phyloP scores from a whole-genome alignment of 75 land plant species.

The Pinus tabuliformis region DNA sequence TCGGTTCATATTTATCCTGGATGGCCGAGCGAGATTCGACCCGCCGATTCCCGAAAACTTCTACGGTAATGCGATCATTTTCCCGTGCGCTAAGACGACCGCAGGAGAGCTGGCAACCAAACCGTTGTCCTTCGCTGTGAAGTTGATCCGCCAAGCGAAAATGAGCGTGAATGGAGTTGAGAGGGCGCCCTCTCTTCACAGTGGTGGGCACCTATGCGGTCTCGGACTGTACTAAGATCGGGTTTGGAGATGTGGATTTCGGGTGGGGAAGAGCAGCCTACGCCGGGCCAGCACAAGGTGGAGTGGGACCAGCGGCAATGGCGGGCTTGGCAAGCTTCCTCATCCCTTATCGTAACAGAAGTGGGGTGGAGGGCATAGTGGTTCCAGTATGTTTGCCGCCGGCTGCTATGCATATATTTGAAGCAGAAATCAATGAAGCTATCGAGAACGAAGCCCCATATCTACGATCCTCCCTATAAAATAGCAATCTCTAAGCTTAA shows the following conservation, averaged over 20 bases:
- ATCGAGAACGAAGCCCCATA: no score
- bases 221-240: constrained; percentile 28
- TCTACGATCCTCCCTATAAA: no score
- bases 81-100: constrained; percentile 27
- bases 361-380: constrained; percentile 27
- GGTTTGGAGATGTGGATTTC: constrained; percentile 28
- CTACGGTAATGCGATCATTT: no score
- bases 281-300: constrained; percentile 11
- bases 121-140: constrained; percentile 51
- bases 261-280: constrained; percentile 41
- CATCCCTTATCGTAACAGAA: not conserved
- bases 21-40: constrained; percentile 10
- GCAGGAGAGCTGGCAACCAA: constrained; percentile 34
- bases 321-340: constrained; percentile 4
- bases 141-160: constrained; percentile 21
- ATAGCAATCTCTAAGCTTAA: no score
- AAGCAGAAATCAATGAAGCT: constrained; percentile 7
- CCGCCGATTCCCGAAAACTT: no score
- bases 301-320: not conserved
- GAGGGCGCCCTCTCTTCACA: constrained; percentile 16
- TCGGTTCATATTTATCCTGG: constrained; percentile 29
- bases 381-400: constrained; percentile 34
- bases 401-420: constrained; percentile 28
- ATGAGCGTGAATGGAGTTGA: constrained; percentile 29
- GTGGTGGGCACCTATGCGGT: constrained; percentile 27